phyloP scores from a whole-genome alignment of 169 alveolate genomes.

The Miamiensis avidus region DNA sequence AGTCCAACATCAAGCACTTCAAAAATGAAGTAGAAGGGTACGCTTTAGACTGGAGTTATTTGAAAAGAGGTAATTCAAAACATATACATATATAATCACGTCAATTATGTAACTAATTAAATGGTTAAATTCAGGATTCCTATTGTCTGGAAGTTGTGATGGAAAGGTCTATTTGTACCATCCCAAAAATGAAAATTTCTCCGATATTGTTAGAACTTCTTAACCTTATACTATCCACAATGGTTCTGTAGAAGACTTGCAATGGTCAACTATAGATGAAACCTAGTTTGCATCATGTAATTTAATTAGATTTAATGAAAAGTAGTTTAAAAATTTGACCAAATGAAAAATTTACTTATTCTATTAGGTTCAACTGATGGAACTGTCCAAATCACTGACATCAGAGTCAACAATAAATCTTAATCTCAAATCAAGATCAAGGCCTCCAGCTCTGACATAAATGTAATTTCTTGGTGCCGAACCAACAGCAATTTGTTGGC shows the following conservation, averaged over 20 bases:
- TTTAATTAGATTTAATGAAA: neutral
- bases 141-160: slow-evolving; percentile 80
- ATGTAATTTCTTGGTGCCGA: slow-evolving; percentile 82
- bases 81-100: neutral
- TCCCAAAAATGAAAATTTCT: slow-evolving; percentile 67
- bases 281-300: slow-evolving; percentile 72
- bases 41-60: slow-evolving; percentile 81
- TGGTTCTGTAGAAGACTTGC: slow-evolving; percentile 79
- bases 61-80: slow-evolving; percentile 53
- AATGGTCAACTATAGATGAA: slow-evolving; percentile 78
- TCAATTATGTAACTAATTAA: neutral
- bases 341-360: neutral
- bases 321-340: neutral
- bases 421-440: slow-evolving; percentile 55
- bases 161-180: slow-evolving; percentile 62
- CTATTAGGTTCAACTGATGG: slow-evolving; percentile 65
- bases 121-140: neutral
- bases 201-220: slow-evolving; percentile 57
- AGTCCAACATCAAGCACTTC: slow-evolving; percentile 41
- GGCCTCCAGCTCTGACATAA: slow-evolving; percentile 81
- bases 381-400: slow-evolving; percentile 76
- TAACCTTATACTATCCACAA: slow-evolving; percentile 63
- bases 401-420: slow-evolving; percentile 58
- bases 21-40: slow-evolving; percentile 78
- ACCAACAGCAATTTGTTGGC: slow-evolving; percentile 69